Evolutionary conservation across 2,329 filamentous ascomycete genomes (phyloP), one percentile per base, ranked within the genome.

Genomic region (Colletotrichum sansevieriae): DNA sequence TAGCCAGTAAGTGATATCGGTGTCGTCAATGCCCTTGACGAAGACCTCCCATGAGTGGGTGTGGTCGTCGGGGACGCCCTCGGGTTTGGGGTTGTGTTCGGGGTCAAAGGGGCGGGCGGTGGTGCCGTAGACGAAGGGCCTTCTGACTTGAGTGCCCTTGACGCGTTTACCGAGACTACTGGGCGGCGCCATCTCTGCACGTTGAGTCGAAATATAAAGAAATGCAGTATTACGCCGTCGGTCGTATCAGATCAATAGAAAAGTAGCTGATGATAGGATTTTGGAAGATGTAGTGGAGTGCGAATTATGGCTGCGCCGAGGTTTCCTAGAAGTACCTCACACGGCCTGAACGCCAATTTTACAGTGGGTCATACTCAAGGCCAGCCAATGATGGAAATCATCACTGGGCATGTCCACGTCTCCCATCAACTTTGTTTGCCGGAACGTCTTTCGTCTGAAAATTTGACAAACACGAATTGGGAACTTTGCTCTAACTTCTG

Each of bases 31-130:
- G 54, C 95, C 94, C 77, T 92, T 92, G 66, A 99, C 93, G 79
- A 97, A 98, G 71, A 98, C 93, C 76, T 92, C 91, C 96, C 96
- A 99, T 71, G 92, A 93, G 83, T 98, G 97, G 37, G 95, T 98
- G 84, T 99, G 96, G 80, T 97, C 95, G 70, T 93, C 87, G 25
- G 95, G 94, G 4, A 93, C 88, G 76, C 90, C 87, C 22, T 90
- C 83, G 2, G 94, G 93, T 76, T 92, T 91, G 63, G 93, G 93
- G 76, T 94, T 92, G 73, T 91, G 89, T 71, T 88, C 86, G 59
- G 93, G 91, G 78, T 93, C 91, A 81, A 94, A 94, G 47, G 90
- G 91, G 54, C 88, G 85, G 20, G 95, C 94, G 70, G 96, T 93
- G 70, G 90, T 93, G 78, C 93, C 93, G 79, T 92, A 93, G 72